Conservation (phyloP, 202 grass and related monocot genomes). For the Tripidium arundinaceum region DNA sequence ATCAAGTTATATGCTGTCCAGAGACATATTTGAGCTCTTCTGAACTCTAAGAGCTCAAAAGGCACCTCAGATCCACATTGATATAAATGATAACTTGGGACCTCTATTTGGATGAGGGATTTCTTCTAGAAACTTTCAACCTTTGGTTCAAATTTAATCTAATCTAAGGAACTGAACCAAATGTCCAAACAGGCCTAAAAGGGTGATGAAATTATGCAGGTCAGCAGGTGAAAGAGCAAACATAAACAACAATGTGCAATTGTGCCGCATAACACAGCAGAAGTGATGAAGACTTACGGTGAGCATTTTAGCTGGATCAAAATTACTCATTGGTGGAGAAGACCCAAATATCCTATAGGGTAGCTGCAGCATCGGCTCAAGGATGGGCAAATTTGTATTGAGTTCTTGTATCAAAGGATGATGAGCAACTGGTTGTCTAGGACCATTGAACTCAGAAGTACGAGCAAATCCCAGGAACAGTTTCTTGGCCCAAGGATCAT, state of each 20-base stretch:
- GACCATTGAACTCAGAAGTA: constrained; percentile 94
- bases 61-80: constrained; percentile 5
- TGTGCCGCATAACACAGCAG: constrained; percentile 12
- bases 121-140: neutral
- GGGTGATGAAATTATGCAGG: neutral
- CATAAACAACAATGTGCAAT: constrained; percentile 9
- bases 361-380: constrained; percentile 66
- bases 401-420: constrained; percentile 92
- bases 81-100: neutral
- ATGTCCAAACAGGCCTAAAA: neutral
- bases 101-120: neutral
- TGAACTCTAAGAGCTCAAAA: neutral
- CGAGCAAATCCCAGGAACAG: constrained; percentile 92
- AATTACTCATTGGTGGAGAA: constrained; percentile 91
- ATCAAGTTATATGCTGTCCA: neutral
- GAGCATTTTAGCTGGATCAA: constrained; percentile 99
- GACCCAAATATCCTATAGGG: constrained; percentile 98
- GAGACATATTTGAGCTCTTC: constrained; percentile 4
- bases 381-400: constrained; percentile 42
- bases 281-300: constrained; percentile 53
- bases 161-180: neutral
- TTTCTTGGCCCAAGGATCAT: constrained; percentile 93
- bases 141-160: neutral
- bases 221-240: neutral
- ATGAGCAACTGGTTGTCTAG: constrained; percentile 53